Base-by-base conservation (phyloP, 495 filamentous ascomycete genomes). In the Hypoxylon rickii region DNA sequence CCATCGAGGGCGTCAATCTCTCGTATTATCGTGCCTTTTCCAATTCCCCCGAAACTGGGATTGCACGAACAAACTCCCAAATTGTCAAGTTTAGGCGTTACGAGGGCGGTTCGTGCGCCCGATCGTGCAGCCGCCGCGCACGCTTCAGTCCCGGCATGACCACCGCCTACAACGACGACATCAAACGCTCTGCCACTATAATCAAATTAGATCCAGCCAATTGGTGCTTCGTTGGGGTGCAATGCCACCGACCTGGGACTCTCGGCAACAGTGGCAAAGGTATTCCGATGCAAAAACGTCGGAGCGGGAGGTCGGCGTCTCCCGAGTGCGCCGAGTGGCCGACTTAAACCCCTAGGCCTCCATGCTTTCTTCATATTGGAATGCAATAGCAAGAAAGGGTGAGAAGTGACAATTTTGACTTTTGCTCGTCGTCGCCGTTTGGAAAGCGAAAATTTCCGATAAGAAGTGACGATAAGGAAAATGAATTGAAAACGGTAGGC, bases 51-150 rank as follows among this genome's bases (percentile, higher is more conserved):
- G 68, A 98, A 96, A 51, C 89, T 94, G 20, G 94, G 94, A 71
- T 98, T 98, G 77, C 94, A 98, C 44, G 93, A 97, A 73, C 95
- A 97, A 16, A 93, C 88, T 29, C 94, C 94, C 20, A 98, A 87
- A 64, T 96, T 96, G 43, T 90, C 85, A 47, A 92, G 66, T 50
- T 85, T 88, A 41, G 89, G 92, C 3, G 94, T 98, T 31, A 98
- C 79, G 48, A 98, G 81, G 3, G 89, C 92, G 3, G 94, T 98
- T 51, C 86, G 84, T 44, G 95, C 94, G 29, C 94, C 94, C 13
- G 88, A 84, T 21, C 94, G 86, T 29, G 94, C 94, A 4, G 95
- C 88, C 1, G 92, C 95, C n/a, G 94, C 88, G 53, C 88, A 92
- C 32, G 94, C 94, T 77, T 98, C 94, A 22, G 90, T 85, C 36